Evolutionary conservation across 306 rosid species (phyloP).

Genomic region (Sesbania bispinosa): DNA sequence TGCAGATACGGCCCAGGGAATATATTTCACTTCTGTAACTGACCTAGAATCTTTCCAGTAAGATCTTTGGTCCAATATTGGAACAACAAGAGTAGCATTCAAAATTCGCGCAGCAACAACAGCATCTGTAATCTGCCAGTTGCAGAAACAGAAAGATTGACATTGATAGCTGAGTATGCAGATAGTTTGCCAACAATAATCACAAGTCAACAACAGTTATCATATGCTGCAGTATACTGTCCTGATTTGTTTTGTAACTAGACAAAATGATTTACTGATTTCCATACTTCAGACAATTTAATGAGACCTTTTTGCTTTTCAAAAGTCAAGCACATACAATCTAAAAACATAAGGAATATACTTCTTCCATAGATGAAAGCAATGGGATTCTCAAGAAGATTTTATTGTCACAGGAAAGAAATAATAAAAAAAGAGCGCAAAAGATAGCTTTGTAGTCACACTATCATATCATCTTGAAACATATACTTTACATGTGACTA

Average conservation of each 20-base stretch:
- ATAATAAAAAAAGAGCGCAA: neutral
- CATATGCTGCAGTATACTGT: neutral
- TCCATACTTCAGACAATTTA: neutral
- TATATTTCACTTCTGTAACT: slow-evolving; percentile 23
- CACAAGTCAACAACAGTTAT: slow-evolving; percentile 3
- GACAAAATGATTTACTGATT: neutral
- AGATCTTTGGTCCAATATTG: slow-evolving; percentile 89
- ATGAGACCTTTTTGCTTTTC: neutral
- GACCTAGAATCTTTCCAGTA: slow-evolving; percentile 98
- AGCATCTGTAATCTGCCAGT: slow-evolving; percentile 90
- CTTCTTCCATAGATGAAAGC: slow-evolving; percentile 5
- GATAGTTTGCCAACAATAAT: slow-evolving; percentile 19
- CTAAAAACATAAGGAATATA: neutral
- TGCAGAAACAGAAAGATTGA: slow-evolving; percentile 25
- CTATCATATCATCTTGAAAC: slow-evolving; percentile 9
- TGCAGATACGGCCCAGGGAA: neutral
- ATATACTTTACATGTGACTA: neutral
- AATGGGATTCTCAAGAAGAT: neutral
- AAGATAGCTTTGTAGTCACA: neutral
- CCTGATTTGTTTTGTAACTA: neutral
- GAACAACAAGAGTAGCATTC: slow-evolving; percentile 94
- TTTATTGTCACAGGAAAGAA: neutral
- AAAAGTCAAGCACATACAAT: neutral
- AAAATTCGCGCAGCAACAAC: slow-evolving; percentile 94
- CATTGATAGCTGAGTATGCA: slow-evolving; percentile 15